Conservation (phyloP, 176 grass and related monocot genomes). For the Chrysopogon serrulatus region DNA sequence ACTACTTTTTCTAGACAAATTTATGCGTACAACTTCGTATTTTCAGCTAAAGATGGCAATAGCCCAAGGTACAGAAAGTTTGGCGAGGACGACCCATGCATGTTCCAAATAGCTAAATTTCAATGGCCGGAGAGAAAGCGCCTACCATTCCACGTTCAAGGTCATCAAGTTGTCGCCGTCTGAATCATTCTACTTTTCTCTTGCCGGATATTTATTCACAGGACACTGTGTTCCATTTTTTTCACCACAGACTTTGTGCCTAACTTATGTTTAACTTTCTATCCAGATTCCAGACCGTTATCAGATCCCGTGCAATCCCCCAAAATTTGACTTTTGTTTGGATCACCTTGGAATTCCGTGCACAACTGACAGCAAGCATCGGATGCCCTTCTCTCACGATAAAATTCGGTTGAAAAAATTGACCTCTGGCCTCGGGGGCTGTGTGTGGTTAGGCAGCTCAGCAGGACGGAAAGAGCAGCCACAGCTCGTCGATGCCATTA, state of each 20-base stretch:
- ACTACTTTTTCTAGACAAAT: background rate
- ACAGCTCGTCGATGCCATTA: background rate
- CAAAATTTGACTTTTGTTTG: conserved; percentile 10
- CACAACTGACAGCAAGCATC: background rate
- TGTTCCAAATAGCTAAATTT: background rate
- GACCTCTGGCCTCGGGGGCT: background rate
- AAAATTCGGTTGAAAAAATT: background rate
- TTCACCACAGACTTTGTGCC: background rate
- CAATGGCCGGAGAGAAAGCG: background rate
- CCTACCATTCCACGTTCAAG: background rate
- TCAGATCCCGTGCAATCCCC: background rate
- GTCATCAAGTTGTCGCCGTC: background rate
- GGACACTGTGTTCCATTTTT: background rate
- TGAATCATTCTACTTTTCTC: background rate
- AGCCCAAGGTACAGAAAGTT: background rate
- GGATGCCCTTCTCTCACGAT: background rate
- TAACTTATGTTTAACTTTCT: conserved; percentile 1
- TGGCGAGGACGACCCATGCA: background rate
- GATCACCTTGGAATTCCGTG: conserved; percentile 1
- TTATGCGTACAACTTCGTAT: background rate
- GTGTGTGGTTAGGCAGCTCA: conserved; percentile 25
- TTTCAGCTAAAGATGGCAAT: background rate
- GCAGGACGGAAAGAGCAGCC: background rate
- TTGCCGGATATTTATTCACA: background rate
- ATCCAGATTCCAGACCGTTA: background rate